These are phyloP conservation scores for Hortiboletus campestris DNA, from an alignment of 768 basidiomycete species.

Conservation along the genomic window DNA sequence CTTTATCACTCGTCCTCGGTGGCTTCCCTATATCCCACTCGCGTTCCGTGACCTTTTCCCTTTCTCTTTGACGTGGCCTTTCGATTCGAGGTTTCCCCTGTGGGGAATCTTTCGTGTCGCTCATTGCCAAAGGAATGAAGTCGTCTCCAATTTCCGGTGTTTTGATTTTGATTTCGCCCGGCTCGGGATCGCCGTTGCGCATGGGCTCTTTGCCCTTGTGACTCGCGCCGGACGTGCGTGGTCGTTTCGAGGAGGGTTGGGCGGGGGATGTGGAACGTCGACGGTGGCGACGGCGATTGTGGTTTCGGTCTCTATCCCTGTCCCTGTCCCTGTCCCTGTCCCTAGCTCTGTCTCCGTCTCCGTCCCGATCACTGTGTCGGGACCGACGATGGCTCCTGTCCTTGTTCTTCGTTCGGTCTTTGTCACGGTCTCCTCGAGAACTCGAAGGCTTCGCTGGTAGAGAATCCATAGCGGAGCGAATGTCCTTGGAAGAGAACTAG, in stretches of 20 bases:
- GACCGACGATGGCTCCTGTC: conserved; percentile 8
- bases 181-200: conserved; percentile 4
- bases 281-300: conserved; percentile 1
- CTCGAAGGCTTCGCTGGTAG: conserved; percentile 19
- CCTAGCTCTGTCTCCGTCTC: too few relatives aligned
- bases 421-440: conserved; percentile 20
- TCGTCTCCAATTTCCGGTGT: conserved; percentile 27
- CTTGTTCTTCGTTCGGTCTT: conserved; percentile 5
- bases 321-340: conserved; percentile 1
- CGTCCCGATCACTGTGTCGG: conserved; percentile 7
- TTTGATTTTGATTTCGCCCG: conserved; percentile 10
- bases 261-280: conserved; percentile 17
- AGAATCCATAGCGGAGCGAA: conserved; percentile 12
- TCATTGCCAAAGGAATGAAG: conserved; percentile 29
- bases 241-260: conserved; percentile 17
- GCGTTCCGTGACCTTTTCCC: conserved; percentile 26
- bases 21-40: conserved; percentile 43
- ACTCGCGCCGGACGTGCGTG: conserved; percentile 6
- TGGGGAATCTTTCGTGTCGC: conserved; percentile 15
- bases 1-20: conserved; percentile 20
- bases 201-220: conserved; percentile 20
- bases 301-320: neutral
- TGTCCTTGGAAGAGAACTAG: neutral
- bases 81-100: conserved; percentile 16
- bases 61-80: conserved; percentile 19